Base-by-base conservation (phyloP, 2,329 filamentous ascomycete genomes). In the Verticillium isaacii region DNA sequence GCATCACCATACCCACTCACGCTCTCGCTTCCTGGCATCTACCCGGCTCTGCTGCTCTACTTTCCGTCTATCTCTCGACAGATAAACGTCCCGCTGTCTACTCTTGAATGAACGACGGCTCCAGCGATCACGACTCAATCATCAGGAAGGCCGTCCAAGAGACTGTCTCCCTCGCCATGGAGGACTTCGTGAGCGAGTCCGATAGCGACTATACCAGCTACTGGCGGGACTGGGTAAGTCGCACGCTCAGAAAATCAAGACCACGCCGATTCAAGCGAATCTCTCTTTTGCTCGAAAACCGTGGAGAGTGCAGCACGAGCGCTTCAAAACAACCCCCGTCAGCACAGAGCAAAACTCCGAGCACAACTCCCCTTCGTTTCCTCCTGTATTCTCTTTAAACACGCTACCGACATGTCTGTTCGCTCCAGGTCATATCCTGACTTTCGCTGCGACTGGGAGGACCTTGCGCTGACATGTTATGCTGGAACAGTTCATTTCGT, bases 191-290 rank as follows among this genome's bases (percentile, higher is more conserved):
- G 68, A 97, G 93, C 74, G 95, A 99, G 78, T 96, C 93, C 14
- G 95, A 99, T 75, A 97, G 93, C 78, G 95, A 99, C 80, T 99
- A 98, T 76, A 97, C 95, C 57, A 98, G 93, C 78, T 99, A 98
- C 77, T 99, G 95, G 95, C 85, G 94, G 76, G 95, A 99, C 80
- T 99, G 95, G 95, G 95, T 98, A 82, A 81, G 92, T 88, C 56
- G 11, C 3, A 50, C 37, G 3, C 37, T 17, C 6, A 2, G 29
- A 29, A 29, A n/a, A 11, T 23, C 19, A 23, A 23, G 5, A 2
- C 12, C 5, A 7, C 45, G n/a, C 23, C n/a, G 8, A 23, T n/a
- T 2, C 19, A 19, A 12, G 17, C n/a, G 45, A 11, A n/a, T n/a
- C 17, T 14, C 17, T 19, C 15, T 4, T 17, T 9, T 17, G 39